Evolutionary conservation across 345 rosid species (phyloP).

Genomic region (Aethionema arabicum): DNA sequence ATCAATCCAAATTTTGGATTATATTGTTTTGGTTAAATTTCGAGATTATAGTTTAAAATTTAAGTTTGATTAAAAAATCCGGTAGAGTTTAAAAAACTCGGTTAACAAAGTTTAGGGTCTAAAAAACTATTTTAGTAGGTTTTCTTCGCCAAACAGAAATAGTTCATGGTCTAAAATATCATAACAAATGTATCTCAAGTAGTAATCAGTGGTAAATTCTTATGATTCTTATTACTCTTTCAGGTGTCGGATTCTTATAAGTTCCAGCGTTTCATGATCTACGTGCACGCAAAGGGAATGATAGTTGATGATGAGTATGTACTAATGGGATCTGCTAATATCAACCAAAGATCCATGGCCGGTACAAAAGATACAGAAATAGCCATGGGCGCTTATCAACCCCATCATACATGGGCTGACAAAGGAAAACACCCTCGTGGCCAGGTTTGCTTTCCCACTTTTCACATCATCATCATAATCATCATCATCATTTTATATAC

Average conservation of each 20-base stretch:
- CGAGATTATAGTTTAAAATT: no score
- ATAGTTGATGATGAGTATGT: slow-evolving; percentile 87
- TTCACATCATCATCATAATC: slow-evolving; percentile 16
- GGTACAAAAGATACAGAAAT: slow-evolving; percentile 91
- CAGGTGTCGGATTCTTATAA: slow-evolving; percentile 55
- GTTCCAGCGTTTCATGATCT: slow-evolving; percentile 74
- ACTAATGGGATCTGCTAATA: slow-evolving; percentile 88
- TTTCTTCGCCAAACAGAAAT: no score
- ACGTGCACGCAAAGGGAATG: slow-evolving; percentile 96
- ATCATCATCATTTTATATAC: neutral
- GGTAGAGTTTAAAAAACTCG: no score
- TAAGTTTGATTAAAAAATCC: no score
- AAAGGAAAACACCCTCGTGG: slow-evolving; percentile 68
- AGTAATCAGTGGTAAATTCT: slow-evolving; percentile 1
- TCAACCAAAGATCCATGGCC: slow-evolving; percentile 97
- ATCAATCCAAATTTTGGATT: no score
- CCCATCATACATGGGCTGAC: slow-evolving; percentile 61
- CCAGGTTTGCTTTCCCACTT: slow-evolving; percentile 52
- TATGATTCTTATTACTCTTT: neutral
- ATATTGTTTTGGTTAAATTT: no score
- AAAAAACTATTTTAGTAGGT: no score
- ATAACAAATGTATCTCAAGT: no score
- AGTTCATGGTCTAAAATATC: no score
- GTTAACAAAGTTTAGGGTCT: no score
- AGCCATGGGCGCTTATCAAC: slow-evolving; percentile 98